These are phyloP conservation scores for Neospora caninum DNA, from an alignment of 169 alveolate genomes.

Conservation along the genomic window DNA sequence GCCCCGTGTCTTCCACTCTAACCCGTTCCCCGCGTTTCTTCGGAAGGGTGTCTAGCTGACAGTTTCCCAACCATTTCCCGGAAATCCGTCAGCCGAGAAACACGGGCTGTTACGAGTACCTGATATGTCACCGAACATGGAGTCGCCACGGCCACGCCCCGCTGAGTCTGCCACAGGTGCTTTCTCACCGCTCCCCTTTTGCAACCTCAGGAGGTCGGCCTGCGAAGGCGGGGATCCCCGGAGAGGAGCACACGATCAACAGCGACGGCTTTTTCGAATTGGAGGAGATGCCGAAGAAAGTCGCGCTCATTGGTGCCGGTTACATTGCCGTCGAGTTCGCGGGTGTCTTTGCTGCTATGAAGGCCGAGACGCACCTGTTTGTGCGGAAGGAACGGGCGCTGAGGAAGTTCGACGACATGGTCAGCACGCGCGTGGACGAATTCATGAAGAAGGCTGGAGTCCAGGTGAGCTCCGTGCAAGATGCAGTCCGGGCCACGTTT, in stretches of 20 bases:
- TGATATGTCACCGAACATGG: no score
- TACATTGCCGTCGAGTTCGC: conserved; percentile 94
- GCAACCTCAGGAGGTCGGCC: not conserved
- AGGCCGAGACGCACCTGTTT: conserved; percentile 86
- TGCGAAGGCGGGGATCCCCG: not conserved
- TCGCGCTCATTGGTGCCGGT: conserved; percentile 94
- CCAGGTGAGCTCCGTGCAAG: no score
- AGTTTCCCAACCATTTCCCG: no score
- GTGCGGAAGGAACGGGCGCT: not conserved
- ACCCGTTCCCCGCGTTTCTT: no score
- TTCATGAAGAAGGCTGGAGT: not conserved
- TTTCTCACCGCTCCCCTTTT: no score
- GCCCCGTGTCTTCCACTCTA: no score
- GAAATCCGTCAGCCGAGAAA: no score
- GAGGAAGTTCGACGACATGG: conserved; percentile 7
- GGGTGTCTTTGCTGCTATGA: conserved; percentile 89
- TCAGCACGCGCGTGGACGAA: conserved; percentile 6
- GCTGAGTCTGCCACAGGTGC: no score
- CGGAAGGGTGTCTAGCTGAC: no score
- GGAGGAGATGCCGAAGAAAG: conserved; percentile 88
- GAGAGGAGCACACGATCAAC: not conserved
- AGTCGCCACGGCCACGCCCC: no score
- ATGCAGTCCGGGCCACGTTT: no score
- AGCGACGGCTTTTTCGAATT: conserved; percentile 92
- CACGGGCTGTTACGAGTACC: no score